These are phyloP conservation scores for Azolla pinnata DNA, from an alignment of 75 land plant species.

Conservation along the genomic window DNA sequence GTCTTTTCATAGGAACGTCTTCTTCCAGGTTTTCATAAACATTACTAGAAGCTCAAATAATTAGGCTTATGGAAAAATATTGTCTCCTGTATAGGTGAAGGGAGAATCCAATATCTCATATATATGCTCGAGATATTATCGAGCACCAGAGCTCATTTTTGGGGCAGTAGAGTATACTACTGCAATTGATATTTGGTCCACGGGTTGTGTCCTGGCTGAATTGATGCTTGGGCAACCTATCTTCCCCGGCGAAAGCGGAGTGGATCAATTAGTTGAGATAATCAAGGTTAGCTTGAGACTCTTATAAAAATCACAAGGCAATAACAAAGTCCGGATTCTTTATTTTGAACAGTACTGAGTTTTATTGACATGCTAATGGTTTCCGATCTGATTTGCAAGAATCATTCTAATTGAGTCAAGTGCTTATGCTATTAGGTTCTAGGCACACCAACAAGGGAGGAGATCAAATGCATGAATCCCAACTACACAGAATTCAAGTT, in stretches of 20 bases:
- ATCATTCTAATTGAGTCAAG: too few species aligned
- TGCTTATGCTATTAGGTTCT: slow-evolving; percentile 44
- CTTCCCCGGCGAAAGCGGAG: slow-evolving; percentile 39
- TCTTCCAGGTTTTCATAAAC: neutral
- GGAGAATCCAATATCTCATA: slow-evolving; percentile 63
- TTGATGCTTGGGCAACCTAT: slow-evolving; percentile 41
- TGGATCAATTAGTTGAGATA: slow-evolving; percentile 23
- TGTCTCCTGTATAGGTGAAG: slow-evolving; percentile 28
- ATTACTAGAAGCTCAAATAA: neutral
- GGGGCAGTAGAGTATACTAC: slow-evolving; percentile 65
- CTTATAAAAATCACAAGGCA: too few species aligned
- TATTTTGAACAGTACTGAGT: too few species aligned
- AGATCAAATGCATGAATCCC: slow-evolving; percentile 70
- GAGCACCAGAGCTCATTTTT: slow-evolving; percentile 61
- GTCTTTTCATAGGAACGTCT: neutral
- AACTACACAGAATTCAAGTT: slow-evolving; percentile 64
- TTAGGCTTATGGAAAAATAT: neutral
- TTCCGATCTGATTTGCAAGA: too few species aligned
- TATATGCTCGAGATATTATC: slow-evolving; percentile 61
- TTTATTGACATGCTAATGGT: too few species aligned
- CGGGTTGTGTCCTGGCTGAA: slow-evolving; percentile 64
- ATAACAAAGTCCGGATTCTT: too few species aligned
- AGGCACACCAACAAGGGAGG: slow-evolving; percentile 67
- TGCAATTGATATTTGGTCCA: slow-evolving; percentile 61
- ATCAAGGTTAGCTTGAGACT: slow-evolving; percentile 17